Base-by-base conservation (phyloP, 148 eudicot genomes). In the Pharnaceum exiguum region DNA sequence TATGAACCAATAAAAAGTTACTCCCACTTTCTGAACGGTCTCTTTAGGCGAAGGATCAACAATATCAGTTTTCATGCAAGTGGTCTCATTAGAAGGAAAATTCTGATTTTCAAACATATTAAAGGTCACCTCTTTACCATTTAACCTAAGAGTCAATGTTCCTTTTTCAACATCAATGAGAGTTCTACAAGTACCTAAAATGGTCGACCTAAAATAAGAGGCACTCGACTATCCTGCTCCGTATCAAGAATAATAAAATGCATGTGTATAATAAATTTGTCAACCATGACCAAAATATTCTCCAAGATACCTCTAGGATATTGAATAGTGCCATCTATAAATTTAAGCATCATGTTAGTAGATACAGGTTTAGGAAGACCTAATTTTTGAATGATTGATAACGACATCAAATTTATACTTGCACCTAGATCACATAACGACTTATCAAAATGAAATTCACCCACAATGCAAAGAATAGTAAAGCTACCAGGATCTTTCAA, bases 361-460 rank as follows among this genome's bases (percentile, higher is more conserved):
- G 37, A 12, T 17, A 51, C 51, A 4, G 21, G 4, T 19, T 51
- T 39, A 3, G 24, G 48, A 10, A 63, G 2, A 16, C 21, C 49
- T 3, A 63, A 28, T 15, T 51, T 51, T 9, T 30, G 26, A 19
- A n/a, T 38, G 0, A 51, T 28, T n/a, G 67, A 63, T 7, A 50
- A 29, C 0, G 67, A 59, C 57, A 37, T 51, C 2, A 50, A 32
- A 29, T 26, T 63, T 7, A 63, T 51, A 6, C 58, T 50, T 7
- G 48, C 57, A 27, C 37, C 48, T 32, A 51, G 25, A 50, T 62
- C 57, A 53, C 39, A 53, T 2, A 62, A 25, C 2, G 33, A 10
- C n/a, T 32, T 33, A 3, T 51, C 27, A 50, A 49, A 19, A 5
- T 24, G 0, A n/a, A 37, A 5, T 36, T 36, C 27, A 13, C 67